Evolutionary conservation across 352 stramenopile species (phyloP).

Genomic region (Pythium monospermum): DNA sequence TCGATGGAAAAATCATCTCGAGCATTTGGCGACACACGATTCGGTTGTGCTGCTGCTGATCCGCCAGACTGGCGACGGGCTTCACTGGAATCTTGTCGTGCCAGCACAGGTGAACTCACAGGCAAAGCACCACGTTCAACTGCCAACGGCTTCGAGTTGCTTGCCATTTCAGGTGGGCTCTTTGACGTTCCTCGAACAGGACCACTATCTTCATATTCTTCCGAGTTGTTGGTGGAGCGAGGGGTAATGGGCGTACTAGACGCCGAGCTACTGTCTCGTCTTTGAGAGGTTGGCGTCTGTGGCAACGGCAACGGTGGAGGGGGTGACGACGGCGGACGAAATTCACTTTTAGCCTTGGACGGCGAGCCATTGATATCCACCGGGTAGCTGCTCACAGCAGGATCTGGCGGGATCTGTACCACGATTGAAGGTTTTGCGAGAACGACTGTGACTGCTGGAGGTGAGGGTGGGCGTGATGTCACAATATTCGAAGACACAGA

Average conservation of each 20-base stretch:
- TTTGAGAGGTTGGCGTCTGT: constrained; percentile 13
- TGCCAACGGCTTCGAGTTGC: too few species aligned
- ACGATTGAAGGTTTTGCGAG: too few species aligned
- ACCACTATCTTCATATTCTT: too few species aligned
- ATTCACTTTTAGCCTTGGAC: constrained; percentile 14
- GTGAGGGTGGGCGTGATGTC: too few species aligned
- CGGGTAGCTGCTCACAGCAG: background rate
- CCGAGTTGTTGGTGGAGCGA: too few species aligned
- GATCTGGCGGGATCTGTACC: too few species aligned
- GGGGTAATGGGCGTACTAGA: too few species aligned
- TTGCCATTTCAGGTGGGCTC: too few species aligned
- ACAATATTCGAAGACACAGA: too few species aligned
- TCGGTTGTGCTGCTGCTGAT: background rate
- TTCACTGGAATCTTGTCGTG: constrained; percentile 8
- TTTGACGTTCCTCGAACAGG: too few species aligned
- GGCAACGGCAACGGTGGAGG: constrained; percentile 20
- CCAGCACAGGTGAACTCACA: background rate
- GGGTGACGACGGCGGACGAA: constrained; percentile 19
- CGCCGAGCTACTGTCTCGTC: background rate
- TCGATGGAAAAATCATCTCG: constrained; percentile 19
- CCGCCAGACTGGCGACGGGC: background rate
- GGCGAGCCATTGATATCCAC: background rate
- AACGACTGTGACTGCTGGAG: too few species aligned
- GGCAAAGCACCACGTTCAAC: background rate
- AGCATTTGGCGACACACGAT: background rate